Evolutionary conservation across 2,329 filamentous ascomycete species (phyloP).

Genomic region (Ascochyta lentis): DNA sequence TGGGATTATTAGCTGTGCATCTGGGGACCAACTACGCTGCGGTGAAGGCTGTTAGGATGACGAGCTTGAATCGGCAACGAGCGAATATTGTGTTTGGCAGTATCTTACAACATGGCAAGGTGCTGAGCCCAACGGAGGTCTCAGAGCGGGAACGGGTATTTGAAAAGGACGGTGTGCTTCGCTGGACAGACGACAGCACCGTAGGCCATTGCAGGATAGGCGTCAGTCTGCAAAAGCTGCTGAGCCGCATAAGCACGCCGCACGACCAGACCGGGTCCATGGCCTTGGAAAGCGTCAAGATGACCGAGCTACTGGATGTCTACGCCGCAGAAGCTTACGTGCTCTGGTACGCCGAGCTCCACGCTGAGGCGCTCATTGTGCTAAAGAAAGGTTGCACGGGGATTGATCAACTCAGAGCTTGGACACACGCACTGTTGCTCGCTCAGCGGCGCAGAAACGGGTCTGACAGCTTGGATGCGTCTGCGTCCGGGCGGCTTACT

Average conservation of each 20-base stretch:
- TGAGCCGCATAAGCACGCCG: constrained; percentile 35
- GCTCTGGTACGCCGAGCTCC: constrained; percentile 58
- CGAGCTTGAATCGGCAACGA: constrained; percentile 83
- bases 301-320: constrained; percentile 57
- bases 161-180: constrained; percentile 70
- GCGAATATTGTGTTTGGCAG: constrained; percentile 77
- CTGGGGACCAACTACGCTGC: constrained; percentile 85
- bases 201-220: constrained; percentile 65
- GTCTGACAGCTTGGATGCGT: constrained; percentile 9
- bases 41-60: constrained; percentile 83
- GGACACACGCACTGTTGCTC: constrained; percentile 65
- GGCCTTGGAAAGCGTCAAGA: constrained; percentile 44
- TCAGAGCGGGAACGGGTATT: constrained; percentile 66
- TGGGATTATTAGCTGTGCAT: constrained; percentile 76
- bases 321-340: constrained; percentile 65
- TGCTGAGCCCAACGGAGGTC: constrained; percentile 71
- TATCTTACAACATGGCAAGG: constrained; percentile 41
- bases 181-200: constrained; percentile 54
- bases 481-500: constrained; percentile 41
- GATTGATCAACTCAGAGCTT: constrained; percentile 63
- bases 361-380: constrained; percentile 61
- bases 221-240: constrained; percentile 50
- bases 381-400: constrained; percentile 65
- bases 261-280: constrained; percentile 37
- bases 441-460: constrained; percentile 31